Base-by-base conservation (phyloP, 208 protist species). In the Crithidia brevicula region DNA sequence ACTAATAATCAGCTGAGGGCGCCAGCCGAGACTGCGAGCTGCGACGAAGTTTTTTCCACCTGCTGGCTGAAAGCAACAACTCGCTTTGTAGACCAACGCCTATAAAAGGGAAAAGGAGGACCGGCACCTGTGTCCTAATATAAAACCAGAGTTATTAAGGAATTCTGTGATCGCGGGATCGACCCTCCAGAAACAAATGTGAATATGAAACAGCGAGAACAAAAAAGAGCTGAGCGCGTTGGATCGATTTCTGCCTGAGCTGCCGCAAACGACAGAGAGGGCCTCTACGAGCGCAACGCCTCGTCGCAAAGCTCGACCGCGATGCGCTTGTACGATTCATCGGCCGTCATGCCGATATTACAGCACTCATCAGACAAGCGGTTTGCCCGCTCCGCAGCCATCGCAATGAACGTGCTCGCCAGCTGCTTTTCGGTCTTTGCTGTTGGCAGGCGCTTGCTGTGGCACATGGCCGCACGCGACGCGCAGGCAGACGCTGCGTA, bases 311-410 rank as follows among this genome's bases (percentile, higher is more conserved):
- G 42, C 40, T 92, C 86, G 8, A 93, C 54, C 1, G 91, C 83
- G 38, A 96, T 91, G 34, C 91, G 85, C 76, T 86, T 94, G 72
- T 86, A 94, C 33, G 81, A 75, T 66, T 93, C 88, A 62, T 96
- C 91, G 9, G 91, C 85, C 9, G 88, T 96, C 68, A 86, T 72
- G 36, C 91, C 91, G 28, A 81, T 79, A 62, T 94, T 96, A 61
- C 79, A 79, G 72, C 67, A 82, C 73, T 93, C 86, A 10, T 81
- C 59, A 38, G 70, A 82, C 22, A 96, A 67, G 4, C 51, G 28
- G 28, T 74, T 84, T 5, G 74, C 82, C 4, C 85, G 79, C 20
- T 81, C 72, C 28, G 82, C 76, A 4, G 86, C 87, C 64, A 72
- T 81, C 3, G 56, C 63, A 40, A 96, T 91, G 51, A 96, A 94